Evolutionary conservation across 1,284 basidiomycete species (phyloP).

Genomic region (Pterulicium gracile): DNA sequence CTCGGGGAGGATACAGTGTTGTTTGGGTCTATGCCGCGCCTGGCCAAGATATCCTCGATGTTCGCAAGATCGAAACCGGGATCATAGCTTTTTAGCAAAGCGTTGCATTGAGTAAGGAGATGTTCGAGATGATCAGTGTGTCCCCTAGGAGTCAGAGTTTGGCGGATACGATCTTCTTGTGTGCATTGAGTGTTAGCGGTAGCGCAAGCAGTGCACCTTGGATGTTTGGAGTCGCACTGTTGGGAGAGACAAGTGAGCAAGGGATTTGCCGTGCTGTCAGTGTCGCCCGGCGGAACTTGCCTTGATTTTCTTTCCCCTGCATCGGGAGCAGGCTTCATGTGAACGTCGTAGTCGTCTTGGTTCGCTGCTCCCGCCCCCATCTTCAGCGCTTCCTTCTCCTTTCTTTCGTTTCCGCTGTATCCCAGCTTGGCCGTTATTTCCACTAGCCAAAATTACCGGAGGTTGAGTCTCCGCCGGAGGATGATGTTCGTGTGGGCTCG

Average conservation of each 20-base stretch:
- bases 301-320: constrained; percentile 89
- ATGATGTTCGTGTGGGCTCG: too few relatives aligned
- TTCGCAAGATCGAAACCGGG: constrained; percentile 54
- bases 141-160: constrained; percentile 71
- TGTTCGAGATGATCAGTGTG: constrained; percentile 71
- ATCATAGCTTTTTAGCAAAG: constrained; percentile 60
- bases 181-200: constrained; percentile 68
- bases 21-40: constrained; percentile 57
- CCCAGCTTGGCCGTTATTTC: too few relatives aligned
- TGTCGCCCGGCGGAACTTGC: constrained; percentile 77
- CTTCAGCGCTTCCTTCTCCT: constrained; percentile 41
- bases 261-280: constrained; percentile 67
- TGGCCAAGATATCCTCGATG: constrained; percentile 50
- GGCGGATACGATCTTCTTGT: constrained; percentile 74
- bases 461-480: too few relatives aligned
- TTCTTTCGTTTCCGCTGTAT: constrained; percentile 55
- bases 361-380: constrained; percentile 38
- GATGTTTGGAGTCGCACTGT: constrained; percentile 81
- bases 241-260: constrained; percentile 17
- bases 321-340: constrained; percentile 80
- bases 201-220: constrained; percentile 70
- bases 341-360: constrained; percentile 71
- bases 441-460: too few relatives aligned
- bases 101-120: constrained; percentile 62
- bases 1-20: constrained; percentile 15